Evolutionary conservation across 768 basidiomycete genomes (phyloP), one percentile per base, ranked within the genome.

Genomic region (Suillus ampliporus): DNA sequence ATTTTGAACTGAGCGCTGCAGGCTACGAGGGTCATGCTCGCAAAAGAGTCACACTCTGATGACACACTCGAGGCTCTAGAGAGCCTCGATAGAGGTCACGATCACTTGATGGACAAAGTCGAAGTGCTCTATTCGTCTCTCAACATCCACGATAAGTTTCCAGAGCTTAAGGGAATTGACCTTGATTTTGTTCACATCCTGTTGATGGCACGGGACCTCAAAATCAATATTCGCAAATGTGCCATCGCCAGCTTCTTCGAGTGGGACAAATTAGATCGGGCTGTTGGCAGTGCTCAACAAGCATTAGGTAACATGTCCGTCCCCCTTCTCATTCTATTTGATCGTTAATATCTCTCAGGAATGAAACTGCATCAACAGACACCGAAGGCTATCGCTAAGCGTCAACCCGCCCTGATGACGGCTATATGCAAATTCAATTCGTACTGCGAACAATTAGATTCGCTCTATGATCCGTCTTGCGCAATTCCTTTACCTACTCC

Each of bases 141-240:
- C 10, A 78, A 81, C 48, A 57, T 80, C 4, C 68, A 68, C 4
- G 64, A 73, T 2, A 40, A 28, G 7, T 79, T 75, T 43, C 79
- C 78, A 0, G 76, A 76, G n/a, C 76, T 82, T 9, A 28, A 65
- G 14, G 68, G 67, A 5, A 38, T 78, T 9, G 63, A 70, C 11
- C 57, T 73, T 3, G 66, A 74, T 2, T 78, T 79, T 61, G 69
- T 79, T 5, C 61, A 65, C 1, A 71, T 65, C 0, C 72, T 82
- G 0, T 56, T 81, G 1, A 66, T 78, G 58, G 76, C 75, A 9
- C 69, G 71, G 0, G 76, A 81, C 61, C 69, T 79, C 41, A 82
- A 81, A 62, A 77, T 79, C n/a, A 78, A 76, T 53, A 77, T 81
- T 7, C 63, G 76, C 15, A 76, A 76, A 58, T 64, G 68, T 9